Evolutionary conservation across 2,329 filamentous ascomycete genomes (phyloP).

Genomic region (Cadophora luteo-olivacea): DNA sequence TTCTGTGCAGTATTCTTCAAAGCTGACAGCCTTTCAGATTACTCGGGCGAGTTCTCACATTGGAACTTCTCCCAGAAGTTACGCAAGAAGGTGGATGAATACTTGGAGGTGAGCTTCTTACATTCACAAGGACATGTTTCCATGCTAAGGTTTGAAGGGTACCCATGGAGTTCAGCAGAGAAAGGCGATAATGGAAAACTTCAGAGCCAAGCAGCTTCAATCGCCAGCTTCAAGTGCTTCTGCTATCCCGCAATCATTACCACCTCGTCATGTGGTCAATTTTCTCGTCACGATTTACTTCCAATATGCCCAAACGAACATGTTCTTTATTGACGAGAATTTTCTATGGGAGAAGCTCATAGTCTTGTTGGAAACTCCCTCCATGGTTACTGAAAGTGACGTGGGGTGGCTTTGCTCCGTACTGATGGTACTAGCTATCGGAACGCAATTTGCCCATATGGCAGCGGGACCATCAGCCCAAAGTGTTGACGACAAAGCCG

Average conservation of each 20-base stretch:
- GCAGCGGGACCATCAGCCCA: neutral
- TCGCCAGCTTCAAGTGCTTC: neutral
- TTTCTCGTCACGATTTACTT: constrained; percentile 7
- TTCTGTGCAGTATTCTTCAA: neutral
- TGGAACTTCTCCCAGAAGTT: constrained; percentile 13
- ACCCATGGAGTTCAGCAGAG: neutral
- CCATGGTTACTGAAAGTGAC: neutral
- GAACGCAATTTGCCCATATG: constrained; percentile 8
- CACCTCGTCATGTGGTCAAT: constrained; percentile 5
- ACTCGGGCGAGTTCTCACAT: constrained; percentile 12
- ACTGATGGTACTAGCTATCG: constrained; percentile 8
- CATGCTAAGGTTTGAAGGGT: neutral
- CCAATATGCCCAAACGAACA: constrained; percentile 6
- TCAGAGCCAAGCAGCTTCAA: constrained; percentile 5
- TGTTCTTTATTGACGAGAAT: neutral
- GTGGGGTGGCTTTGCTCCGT: constrained; percentile 4
- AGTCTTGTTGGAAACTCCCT: neutral
- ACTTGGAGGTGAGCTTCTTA: neutral
- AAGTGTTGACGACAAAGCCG: too few species aligned
- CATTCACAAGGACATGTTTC: neutral
- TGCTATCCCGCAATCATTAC: neutral
- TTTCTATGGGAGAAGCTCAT: neutral
- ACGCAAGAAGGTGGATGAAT: neutral
- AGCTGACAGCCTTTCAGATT: neutral
- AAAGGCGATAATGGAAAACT: neutral